These are phyloP conservation scores for Cutaneotrichosporon cutaneum DNA, from an alignment of 1,284 basidiomycete species.

Conservation along the genomic window DNA sequence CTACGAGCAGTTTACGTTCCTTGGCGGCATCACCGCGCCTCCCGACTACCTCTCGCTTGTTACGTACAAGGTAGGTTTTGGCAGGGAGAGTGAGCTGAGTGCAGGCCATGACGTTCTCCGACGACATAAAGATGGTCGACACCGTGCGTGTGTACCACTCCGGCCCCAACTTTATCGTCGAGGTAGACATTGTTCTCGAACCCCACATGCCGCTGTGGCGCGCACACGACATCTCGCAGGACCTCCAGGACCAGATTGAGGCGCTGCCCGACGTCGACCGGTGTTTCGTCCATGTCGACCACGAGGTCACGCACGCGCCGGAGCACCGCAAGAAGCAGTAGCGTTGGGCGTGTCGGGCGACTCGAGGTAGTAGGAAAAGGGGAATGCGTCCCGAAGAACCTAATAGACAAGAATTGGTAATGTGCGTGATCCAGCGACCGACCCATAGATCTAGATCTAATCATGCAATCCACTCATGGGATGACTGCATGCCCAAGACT, in stretches of 20 bases:
- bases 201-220: conserved; percentile 84
- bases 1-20: conserved; percentile 72
- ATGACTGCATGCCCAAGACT: not conserved
- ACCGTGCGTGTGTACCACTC: conserved; percentile 81
- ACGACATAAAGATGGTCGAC: conserved; percentile 81
- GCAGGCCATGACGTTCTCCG: conserved; percentile 73
- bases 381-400: no score
- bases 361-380: no score
- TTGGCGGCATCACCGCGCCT: conserved; percentile 88
- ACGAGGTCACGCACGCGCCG: conserved; percentile 74
- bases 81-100: not conserved
- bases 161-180: conserved; percentile 80
- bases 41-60: conserved; percentile 86
- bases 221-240: conserved; percentile 88
- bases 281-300: conserved; percentile 90
- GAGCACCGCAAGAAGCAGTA: conserved; percentile 33
- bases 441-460: not conserved
- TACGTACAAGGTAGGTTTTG: conserved; percentile 69
- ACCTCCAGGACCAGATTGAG: conserved; percentile 91
- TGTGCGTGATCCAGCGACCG: not conserved
- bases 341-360: no score
- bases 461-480: not conserved
- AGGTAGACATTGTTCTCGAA: conserved; percentile 92
- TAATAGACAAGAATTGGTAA: not conserved
- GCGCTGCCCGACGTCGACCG: conserved; percentile 84